phyloP scores from a whole-genome alignment of 257 asterid species.

The Prunella vulgaris region DNA sequence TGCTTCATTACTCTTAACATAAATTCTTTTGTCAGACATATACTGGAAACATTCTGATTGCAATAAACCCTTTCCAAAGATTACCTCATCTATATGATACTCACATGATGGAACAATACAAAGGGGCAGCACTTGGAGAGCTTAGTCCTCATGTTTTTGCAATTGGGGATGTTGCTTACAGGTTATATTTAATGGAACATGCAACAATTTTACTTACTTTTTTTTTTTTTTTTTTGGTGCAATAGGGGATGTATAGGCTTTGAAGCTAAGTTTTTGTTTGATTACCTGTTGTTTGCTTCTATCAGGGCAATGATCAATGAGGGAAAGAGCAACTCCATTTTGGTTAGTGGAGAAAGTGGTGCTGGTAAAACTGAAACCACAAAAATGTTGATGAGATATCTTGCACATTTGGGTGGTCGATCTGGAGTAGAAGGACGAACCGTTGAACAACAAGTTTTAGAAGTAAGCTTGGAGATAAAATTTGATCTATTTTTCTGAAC shows the following conservation, averaged over 20 bases:
- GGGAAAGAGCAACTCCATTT: conserved; percentile 93
- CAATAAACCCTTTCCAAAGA: conserved; percentile 97
- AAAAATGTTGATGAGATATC: conserved; percentile 97
- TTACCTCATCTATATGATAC: conserved; percentile 96
- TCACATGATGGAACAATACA: conserved; percentile 99
- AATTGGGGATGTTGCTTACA: conserved; percentile 90
- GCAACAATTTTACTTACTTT: conserved; percentile 5
- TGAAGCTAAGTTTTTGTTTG: background rate
- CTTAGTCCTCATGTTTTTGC: conserved; percentile 99
- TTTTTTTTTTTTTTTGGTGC: background rate
- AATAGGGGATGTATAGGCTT: conserved; percentile 7
- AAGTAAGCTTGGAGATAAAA: conserved; percentile 53
- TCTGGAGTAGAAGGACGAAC: conserved; percentile 99
- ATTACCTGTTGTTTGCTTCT: conserved; percentile 23
- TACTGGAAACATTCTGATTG: conserved; percentile 96
- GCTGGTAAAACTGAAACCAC: conserved; percentile 99
- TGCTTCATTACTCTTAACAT: conserved; percentile 1
- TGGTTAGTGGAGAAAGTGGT: conserved; percentile 99
- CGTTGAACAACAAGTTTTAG: conserved; percentile 98
- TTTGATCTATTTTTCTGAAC: conserved; percentile 3
- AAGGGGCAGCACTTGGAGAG: conserved; percentile 98
- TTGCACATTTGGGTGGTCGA: conserved; percentile 94
- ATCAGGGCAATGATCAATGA: conserved; percentile 92
- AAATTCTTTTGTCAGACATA: conserved; percentile 62
- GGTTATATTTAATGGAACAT: conserved; percentile 39